Conservation (phyloP, 2,329 filamentous ascomycete genomes). For the Trichoderma cornu-damae region DNA sequence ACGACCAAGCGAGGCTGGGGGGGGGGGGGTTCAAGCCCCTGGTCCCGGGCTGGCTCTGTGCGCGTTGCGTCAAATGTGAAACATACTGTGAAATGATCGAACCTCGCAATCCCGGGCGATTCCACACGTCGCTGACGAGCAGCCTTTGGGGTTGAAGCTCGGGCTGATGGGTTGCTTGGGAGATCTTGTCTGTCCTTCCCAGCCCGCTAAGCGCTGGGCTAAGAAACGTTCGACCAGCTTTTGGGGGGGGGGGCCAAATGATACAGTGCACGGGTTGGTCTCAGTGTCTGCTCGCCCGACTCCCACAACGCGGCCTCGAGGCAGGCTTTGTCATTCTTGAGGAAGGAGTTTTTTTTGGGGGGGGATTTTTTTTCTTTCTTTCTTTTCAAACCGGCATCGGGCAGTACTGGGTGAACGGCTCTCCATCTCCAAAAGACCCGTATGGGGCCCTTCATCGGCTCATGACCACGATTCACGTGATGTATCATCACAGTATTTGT, state of each 20-base stretch:
- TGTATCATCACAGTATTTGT: slow-evolving; percentile 27
- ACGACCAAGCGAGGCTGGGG: slow-evolving; percentile 20
- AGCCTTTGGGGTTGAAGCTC: slow-evolving; percentile 21
- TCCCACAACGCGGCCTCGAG: slow-evolving; percentile 10
- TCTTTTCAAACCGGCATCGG: slow-evolving; percentile 1
- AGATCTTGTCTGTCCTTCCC: slow-evolving; percentile 22
- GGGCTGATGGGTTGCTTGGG: slow-evolving; percentile 29
- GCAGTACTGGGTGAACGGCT: slow-evolving; percentile 4
- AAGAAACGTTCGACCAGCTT: slow-evolving; percentile 29
- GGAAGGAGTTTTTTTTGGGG: too few species aligned
- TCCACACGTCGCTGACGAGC: slow-evolving; percentile 26
- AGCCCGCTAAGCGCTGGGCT: slow-evolving; percentile 33
- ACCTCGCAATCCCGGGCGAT: slow-evolving; percentile 26
- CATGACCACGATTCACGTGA: slow-evolving; percentile 36
- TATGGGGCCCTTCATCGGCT: slow-evolving; percentile 27
- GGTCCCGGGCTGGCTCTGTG: slow-evolving; percentile 2
- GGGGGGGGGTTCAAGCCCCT: not conserved
- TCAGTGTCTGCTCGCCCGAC: slow-evolving; percentile 2
- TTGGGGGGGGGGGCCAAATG: slow-evolving; percentile 26
- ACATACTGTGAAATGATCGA: slow-evolving; percentile 19
- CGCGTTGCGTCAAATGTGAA: slow-evolving; percentile 13
- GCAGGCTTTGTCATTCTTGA: slow-evolving; percentile 10
- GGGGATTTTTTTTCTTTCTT: too few species aligned
- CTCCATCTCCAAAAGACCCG: slow-evolving; percentile 13
- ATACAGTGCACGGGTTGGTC: slow-evolving; percentile 18